Evolutionary conservation across 1,284 basidiomycete genomes (phyloP), one percentile per base, ranked within the genome.

Genomic region (Fomitopsis pinicola): DNA sequence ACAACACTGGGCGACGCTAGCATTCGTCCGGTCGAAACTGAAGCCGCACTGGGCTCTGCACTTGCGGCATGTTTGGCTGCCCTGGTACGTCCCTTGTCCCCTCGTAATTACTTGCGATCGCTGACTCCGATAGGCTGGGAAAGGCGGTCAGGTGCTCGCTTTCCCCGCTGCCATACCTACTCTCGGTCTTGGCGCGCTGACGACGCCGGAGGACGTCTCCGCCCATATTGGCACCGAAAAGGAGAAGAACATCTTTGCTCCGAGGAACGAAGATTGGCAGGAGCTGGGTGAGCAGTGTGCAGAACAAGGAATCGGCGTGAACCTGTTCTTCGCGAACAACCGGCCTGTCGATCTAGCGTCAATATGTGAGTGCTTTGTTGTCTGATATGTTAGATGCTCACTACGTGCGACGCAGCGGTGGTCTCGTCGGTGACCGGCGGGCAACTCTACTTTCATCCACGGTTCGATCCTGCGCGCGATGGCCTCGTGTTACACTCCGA

Each of bases 361-460:
- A 1, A 86, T 99, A 61, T 91, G 93, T 89, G 65, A 57, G 80
- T 71, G 36, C 56, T 17, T 7, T 19, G 22, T 40, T 10, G 28
- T 30, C 8, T 7, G 30, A 22, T 42, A 17, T 35, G 35, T 28
- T 48, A 10, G n/a, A 26, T 19, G n/a, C 22, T 40, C n/a, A 35
- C 26, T 17, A 8, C 28, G 1, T 48, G 46, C 45, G 36, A 22
- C 42, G 28, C 45, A 92, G 89, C 87, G 40, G 76, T 84, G 2
- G 80, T 95, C 6, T 75, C 91, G 0, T 86, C 86, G 0, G 73
- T 88, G 17, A 95, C 94, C 0, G 97, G 97, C n/a, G 97, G 97
- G 19, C 94, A 97, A 62, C 72, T 97, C 1, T 96, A 90, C 77
- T 97, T 92, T 79, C 92, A 97, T 71, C 97, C 97, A 7, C 86